phyloP scores from a whole-genome alignment of 1,139 yeast species.

The Tardiomyces blankii region DNA sequence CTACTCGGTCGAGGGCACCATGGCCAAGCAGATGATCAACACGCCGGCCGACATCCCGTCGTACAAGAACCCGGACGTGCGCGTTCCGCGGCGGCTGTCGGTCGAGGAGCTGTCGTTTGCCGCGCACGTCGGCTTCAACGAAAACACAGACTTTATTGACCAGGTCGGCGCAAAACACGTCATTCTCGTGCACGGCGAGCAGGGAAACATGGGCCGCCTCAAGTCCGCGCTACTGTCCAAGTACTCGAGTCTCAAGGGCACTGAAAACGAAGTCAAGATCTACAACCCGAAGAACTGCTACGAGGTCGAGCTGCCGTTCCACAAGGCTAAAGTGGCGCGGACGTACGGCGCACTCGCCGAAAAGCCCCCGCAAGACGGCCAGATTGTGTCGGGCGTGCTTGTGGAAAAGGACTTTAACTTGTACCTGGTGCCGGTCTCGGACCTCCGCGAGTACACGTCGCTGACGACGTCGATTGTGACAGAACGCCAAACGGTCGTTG shows the following conservation, averaged over 20 bases:
- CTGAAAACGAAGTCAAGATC: conserved; percentile 85
- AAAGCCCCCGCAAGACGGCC: conserved; percentile 22
- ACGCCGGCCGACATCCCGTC: conserved; percentile 90
- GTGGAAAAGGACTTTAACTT: conserved; percentile 88
- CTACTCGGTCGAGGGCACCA: conserved; percentile 95
- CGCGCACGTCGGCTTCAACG: conserved; percentile 96
- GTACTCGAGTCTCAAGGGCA: conserved; percentile 70
- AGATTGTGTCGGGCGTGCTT: conserved; percentile 70
- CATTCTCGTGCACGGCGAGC: conserved; percentile 95
- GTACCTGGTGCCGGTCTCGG: conserved; percentile 70
- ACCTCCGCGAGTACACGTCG: conserved; percentile 81
- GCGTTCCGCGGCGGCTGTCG: conserved; percentile 75
- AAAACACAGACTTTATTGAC: conserved; percentile 84
- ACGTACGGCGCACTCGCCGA: conserved; percentile 73
- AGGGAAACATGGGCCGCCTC: conserved; percentile 94
- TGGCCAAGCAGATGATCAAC: conserved; percentile 81
- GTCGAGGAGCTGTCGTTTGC: conserved; percentile 98
- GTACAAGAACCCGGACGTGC: conserved; percentile 60
- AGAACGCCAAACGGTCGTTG: conserved; percentile 67
- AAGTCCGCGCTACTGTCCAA: conserved; percentile 87
- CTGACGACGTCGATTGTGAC: conserved; percentile 76
- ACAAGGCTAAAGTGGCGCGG: conserved; percentile 76
- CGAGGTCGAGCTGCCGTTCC: conserved; percentile 61
- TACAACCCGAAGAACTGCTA: conserved; percentile 91
- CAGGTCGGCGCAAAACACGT: conserved; percentile 66